Conservation (phyloP, 2,329 filamentous ascomycete genomes). For the Waltergamsia citrina region DNA sequence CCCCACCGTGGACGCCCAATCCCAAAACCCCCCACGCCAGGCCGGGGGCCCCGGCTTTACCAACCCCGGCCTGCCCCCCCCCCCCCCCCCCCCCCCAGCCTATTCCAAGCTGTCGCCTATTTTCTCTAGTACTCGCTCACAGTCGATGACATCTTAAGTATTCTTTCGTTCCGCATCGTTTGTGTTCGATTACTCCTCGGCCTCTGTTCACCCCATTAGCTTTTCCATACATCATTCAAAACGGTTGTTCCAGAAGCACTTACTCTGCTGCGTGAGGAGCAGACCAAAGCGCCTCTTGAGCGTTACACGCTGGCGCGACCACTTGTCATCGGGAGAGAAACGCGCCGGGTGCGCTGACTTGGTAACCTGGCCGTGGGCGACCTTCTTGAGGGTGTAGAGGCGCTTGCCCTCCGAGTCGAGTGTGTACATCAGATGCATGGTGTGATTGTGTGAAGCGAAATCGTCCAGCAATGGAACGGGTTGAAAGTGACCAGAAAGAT, state of each 20-base stretch:
- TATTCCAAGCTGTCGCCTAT: not conserved
- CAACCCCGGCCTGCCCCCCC: too few relatives aligned
- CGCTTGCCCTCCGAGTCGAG: constrained; percentile 76
- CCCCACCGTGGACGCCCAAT: too few relatives aligned
- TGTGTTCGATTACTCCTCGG: not conserved
- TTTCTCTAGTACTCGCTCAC: not conserved
- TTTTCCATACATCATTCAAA: not conserved
- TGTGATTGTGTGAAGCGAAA: too few relatives aligned
- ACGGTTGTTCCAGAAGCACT: constrained; percentile 16
- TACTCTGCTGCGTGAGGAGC: constrained; percentile 70
- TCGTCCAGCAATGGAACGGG: too few relatives aligned
- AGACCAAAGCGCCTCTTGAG: constrained; percentile 90
- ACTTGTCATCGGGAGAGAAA: constrained; percentile 98
- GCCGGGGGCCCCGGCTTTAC: too few relatives aligned
- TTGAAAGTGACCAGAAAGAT: too few relatives aligned
- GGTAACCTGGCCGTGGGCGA: constrained; percentile 73
- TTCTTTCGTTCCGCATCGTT: constrained; percentile 1
- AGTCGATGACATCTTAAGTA: not conserved
- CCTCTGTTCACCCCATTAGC: constrained; percentile 5
- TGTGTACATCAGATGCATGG: constrained; percentile 70
- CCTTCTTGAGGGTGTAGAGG: constrained; percentile 91
- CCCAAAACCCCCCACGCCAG: too few relatives aligned
- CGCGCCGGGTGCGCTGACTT: constrained; percentile 93
- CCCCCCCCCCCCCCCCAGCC: too few relatives aligned
- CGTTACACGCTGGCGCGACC: constrained; percentile 90